Conservation (phyloP, 768 basidiomycete species). For the Russula sp. region DNA sequence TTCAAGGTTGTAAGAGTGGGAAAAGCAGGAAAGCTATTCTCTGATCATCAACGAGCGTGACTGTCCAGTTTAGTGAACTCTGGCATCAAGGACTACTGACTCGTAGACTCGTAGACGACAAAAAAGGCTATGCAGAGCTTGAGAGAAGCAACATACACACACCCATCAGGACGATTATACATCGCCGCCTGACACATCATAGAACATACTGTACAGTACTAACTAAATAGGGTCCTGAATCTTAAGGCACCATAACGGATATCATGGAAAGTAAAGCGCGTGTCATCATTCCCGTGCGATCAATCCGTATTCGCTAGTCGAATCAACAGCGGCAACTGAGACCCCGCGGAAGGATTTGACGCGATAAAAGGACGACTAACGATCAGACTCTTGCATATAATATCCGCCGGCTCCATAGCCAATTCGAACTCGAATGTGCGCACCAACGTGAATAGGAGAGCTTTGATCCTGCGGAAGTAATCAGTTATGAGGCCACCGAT, state of each 20-base stretch:
- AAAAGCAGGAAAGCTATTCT: too few species aligned
- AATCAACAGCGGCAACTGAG: constrained; percentile 27
- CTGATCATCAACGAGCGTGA: too few species aligned
- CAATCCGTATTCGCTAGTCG: constrained; percentile 15
- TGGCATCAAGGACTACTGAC: too few species aligned
- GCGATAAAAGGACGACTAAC: constrained; percentile 27
- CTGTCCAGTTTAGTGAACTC: too few species aligned
- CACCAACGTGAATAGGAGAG: constrained; percentile 32
- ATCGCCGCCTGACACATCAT: neutral
- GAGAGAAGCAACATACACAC: too few species aligned
- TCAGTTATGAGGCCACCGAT: neutral
- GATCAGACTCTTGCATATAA: constrained; percentile 17
- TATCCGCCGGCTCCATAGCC: constrained; percentile 25
- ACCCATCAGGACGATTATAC: neutral
- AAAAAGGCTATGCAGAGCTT: too few species aligned
- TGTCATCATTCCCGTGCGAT: neutral
- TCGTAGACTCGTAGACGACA: too few species aligned
- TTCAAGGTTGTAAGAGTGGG: too few species aligned
- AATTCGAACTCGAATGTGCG: constrained; percentile 32
- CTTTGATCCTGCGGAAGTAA: constrained; percentile 31
- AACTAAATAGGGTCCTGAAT: neutral
- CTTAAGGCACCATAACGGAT: neutral
- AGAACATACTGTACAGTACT: neutral
- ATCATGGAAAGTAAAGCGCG: neutral
- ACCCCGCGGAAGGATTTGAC: constrained; percentile 18